phyloP scores from a whole-genome alignment of 1,284 basidiomycete genomes.

The Cystobasidium pallidum region DNA sequence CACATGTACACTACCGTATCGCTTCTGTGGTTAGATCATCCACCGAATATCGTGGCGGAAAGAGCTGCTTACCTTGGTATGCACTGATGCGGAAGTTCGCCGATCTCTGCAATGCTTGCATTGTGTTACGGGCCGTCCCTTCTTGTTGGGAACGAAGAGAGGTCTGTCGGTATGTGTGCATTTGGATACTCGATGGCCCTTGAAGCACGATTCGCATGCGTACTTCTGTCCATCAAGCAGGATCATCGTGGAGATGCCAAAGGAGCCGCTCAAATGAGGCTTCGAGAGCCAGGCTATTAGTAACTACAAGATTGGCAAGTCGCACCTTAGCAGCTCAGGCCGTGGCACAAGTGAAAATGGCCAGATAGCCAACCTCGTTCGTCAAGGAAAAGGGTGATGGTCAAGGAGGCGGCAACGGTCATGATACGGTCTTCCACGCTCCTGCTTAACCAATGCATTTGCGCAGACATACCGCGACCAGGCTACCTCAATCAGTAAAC shows the following conservation, averaged over 20 bases:
- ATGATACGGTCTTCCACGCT: slow-evolving; percentile 9
- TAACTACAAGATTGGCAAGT: slow-evolving; percentile 16
- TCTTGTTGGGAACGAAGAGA: slow-evolving; percentile 15
- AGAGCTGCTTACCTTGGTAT: slow-evolving; percentile 16
- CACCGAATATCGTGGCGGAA: slow-evolving; percentile 7
- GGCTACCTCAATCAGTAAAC: slow-evolving; percentile 9
- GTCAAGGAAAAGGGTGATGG: slow-evolving; percentile 7
- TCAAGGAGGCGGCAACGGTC: slow-evolving; percentile 8
- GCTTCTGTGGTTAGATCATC: slow-evolving; percentile 14
- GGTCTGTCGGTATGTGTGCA: slow-evolving; percentile 15
- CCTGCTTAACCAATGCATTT: slow-evolving; percentile 8
- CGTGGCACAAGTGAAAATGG: slow-evolving; percentile 9
- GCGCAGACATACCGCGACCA: not conserved
- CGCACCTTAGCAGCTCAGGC: slow-evolving; percentile 3
- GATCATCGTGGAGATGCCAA: slow-evolving; percentile 10
- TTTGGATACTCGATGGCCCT: slow-evolving; percentile 13
- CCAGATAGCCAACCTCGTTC: not conserved
- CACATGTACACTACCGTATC: slow-evolving; percentile 14
- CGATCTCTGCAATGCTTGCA: slow-evolving; percentile 14
- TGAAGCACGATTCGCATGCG: slow-evolving; percentile 15
- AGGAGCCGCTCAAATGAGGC: slow-evolving; percentile 15
- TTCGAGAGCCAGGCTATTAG: slow-evolving; percentile 7
- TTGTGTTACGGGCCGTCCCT: slow-evolving; percentile 6
- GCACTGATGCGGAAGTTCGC: slow-evolving; percentile 12
- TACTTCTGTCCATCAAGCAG: slow-evolving; percentile 14